A percentile compares a stretch with the other conserved stretches of the same genome.
Conservation (phyloP, 1,139 yeast species). For the Arxiozyma slooffiae region DNA sequence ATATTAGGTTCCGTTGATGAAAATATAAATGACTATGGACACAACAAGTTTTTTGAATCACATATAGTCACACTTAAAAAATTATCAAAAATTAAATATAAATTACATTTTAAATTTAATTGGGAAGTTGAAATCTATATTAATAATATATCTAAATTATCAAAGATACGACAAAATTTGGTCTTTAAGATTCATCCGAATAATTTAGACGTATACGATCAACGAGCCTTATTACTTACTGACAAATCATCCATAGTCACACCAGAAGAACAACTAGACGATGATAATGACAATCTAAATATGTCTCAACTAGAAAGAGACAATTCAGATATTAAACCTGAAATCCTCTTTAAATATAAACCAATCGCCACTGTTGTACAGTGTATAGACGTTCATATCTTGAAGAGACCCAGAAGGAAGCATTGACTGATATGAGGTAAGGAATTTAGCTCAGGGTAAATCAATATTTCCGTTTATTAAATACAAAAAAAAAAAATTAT, state of each 20-base stretch:
- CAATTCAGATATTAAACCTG: constrained; percentile 18
- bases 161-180: constrained; percentile 20
- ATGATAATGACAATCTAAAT: neutral
- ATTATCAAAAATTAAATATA: constrained; percentile 20
- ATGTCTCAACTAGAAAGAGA: neutral
- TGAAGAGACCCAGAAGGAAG: constrained; percentile 25
- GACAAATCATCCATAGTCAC: constrained; percentile 1
- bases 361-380: constrained; percentile 21
- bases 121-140: constrained; percentile 29
- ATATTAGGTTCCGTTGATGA: constrained; percentile 5
- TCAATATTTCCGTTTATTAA: neutral
- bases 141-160: constrained; percentile 18
- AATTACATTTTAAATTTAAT: constrained; percentile 20
- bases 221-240: neutral
- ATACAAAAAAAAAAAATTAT: no score
- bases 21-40: constrained; percentile 1
- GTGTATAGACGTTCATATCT: constrained; percentile 24
- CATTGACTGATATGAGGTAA: neutral
- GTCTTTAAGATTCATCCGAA: constrained; percentile 9
- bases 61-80: constrained; percentile 20
- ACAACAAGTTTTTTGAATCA: constrained; percentile 6
- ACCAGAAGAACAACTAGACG: neutral
- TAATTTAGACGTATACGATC: neutral
- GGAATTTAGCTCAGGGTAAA: neutral
- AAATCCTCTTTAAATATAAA: constrained; percentile 16